Evolutionary conservation across 2,329 filamentous ascomycete species (phyloP), one percentile per base, ranked within the genome.

Genomic region (Sporothrix protearum): DNA sequence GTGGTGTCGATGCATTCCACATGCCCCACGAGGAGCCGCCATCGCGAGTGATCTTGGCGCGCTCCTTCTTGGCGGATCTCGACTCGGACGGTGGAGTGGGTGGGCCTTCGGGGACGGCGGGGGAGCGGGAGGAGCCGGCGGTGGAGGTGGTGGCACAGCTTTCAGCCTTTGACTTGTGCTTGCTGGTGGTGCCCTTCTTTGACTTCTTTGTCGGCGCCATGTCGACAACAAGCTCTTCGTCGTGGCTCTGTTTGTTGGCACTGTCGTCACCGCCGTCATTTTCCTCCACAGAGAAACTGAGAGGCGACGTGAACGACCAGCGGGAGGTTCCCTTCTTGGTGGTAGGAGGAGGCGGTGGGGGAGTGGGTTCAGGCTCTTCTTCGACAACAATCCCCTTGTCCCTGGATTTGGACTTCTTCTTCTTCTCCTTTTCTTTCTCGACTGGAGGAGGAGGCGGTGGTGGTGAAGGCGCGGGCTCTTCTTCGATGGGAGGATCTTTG

Each of bases 31-130:
- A 89, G 14, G 87, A 84, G n/a, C 70, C 85, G 47, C 87, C 85
- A 49, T 91, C 90, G 72, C 92, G 91, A 76, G 89, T 92, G 74
- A 94, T 88, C 77, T 91, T 93, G 36, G 91, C 83, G 16, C 93
- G 91, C 74, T 96, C 92, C 78, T 91, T 96, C 81, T 89, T 92
- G 3, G 85, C 85, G 69, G 86, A 88, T 73, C 84, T 88, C 14
- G 85, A 81, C 68, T 89, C 88, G 19, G 87, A 81, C 4, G 85
- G 83, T 36, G 86, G 84, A 8, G 85, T 83, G 63, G 83, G 78
- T 42, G 85, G 84, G 53, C 80, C 81, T 68, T 87, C 85, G 28
- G 83, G 82, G 5, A 82, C 83, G 22, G 82, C 81, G 2, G 84
- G 83, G 59, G 59, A 25, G 84, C 80, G 9, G 82, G 81, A 0